Percentiles rank a stretch among this genome's conserved stretches.
These are phyloP conservation scores for Xylaria venustula DNA, from an alignment of 495 filamentous ascomycete genomes.

Conservation along the genomic window DNA sequence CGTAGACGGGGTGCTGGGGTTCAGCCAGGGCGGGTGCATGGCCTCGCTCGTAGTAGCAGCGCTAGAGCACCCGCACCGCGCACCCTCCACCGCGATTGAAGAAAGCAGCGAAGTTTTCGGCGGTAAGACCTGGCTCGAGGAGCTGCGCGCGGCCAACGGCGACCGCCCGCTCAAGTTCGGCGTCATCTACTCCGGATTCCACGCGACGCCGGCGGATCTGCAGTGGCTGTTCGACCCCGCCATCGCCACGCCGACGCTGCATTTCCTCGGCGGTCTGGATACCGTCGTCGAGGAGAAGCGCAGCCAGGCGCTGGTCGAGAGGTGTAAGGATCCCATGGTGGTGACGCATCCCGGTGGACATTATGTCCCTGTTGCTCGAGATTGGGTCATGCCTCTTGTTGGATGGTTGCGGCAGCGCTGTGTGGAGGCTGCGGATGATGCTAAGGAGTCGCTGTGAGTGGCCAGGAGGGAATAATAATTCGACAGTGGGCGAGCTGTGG, in stretches of 20 bases:
- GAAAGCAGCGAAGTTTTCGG: too few species aligned
- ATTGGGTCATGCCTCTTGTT: slow-evolving; percentile 72
- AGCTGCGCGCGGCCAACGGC: slow-evolving; percentile 41
- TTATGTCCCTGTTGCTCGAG: slow-evolving; percentile 78
- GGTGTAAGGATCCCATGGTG: slow-evolving; percentile 62
- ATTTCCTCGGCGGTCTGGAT: slow-evolving; percentile 83
- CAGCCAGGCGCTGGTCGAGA: slow-evolving; percentile 62
- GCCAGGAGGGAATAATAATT: slow-evolving; percentile 48
- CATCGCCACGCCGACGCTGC: slow-evolving; percentile 74
- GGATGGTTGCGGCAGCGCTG: slow-evolving; percentile 67
- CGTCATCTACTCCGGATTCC: slow-evolving; percentile 77
- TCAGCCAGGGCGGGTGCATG: slow-evolving; percentile 67
- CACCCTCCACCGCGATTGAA: too few species aligned
- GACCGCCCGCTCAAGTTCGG: slow-evolving; percentile 73
- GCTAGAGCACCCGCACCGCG: slow-evolving; percentile 52
- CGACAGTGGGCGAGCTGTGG: too few species aligned
- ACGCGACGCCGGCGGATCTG: slow-evolving; percentile 56
- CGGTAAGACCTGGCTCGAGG: slow-evolving; percentile 35
- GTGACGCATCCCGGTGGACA: slow-evolving; percentile 91
- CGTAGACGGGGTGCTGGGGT: slow-evolving; percentile 73
- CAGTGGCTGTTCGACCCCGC: slow-evolving; percentile 71
- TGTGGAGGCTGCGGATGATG: slow-evolving; percentile 45
- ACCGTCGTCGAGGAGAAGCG: slow-evolving; percentile 79
- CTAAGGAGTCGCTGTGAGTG: slow-evolving; percentile 55
- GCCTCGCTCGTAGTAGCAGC: slow-evolving; percentile 61